Evolutionary conservation across 257 asterid species (phyloP), one percentile per base, ranked within the genome.

Genomic region (Solanum tarijense): DNA sequence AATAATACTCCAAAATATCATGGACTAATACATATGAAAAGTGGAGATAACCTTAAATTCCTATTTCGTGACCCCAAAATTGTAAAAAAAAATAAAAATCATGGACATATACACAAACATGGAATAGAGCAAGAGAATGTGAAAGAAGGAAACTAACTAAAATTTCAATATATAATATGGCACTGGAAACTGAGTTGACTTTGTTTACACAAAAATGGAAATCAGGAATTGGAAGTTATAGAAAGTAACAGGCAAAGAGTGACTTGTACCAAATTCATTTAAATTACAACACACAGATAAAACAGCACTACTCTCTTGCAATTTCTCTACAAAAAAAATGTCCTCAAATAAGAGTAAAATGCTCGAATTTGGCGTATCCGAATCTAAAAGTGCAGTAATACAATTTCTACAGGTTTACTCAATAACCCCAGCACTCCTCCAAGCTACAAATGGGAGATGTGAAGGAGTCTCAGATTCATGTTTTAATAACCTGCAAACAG

Each of bases 401-500:
- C 68, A 81, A 29, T 81, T 46, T 81, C 85, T 81, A 81, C 85
- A 81, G 85, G 38, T 46, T 81, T 81, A 46, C 85, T 81, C 85
- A 81, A 81, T 46, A 81, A 81, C 85, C 68, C 85, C 85, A 81
- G 85, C 85, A 81, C 85, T 81, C 85, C 85, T 81, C 68, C 85
- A 81, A 81, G 68, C 85, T 46, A 48, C 68, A 81, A 81, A 81
- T 81, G 68, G 68, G 85, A 81, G 68, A 81, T 81, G 68, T 81
- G 85, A 27, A 79, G 85, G 68, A 46, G 85, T 46, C 85, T 81
- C 85, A 43, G 68, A 9, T 81, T 81, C 68, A 81, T 81, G 85
- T 52, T 46, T 36, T 46, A 81, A 46, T 20, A 48, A 81, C 25
- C 85, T 46, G 85, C 68, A 81, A 81, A 81, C 27, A 31, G 41